Percentiles rank a stretch among this genome's conserved stretches.
These are phyloP conservation scores for Cairneyella variabilis DNA, from an alignment of 495 filamentous ascomycete species.

Conservation along the genomic window DNA sequence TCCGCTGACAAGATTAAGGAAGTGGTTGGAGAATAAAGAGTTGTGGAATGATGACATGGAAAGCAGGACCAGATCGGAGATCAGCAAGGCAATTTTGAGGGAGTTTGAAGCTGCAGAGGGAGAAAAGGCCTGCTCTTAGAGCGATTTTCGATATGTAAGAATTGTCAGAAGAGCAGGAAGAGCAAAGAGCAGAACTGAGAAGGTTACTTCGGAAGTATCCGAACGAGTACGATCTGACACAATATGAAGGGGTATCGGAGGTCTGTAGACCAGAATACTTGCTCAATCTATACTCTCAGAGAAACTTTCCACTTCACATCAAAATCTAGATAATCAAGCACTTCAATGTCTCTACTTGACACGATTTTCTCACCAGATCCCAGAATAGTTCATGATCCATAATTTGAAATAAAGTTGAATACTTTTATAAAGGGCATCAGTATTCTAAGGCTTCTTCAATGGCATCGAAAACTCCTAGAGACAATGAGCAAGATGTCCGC, in stretches of 20 bases:
- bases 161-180: slow-evolving; percentile 70
- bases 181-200: slow-evolving; percentile 72
- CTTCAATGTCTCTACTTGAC: no score
- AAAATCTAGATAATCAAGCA: no score
- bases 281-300: no score
- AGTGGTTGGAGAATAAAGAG: slow-evolving; percentile 78
- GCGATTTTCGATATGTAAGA: slow-evolving; percentile 83
- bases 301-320: no score
- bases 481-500: no score
- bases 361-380: no score
- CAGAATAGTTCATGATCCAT: no score
- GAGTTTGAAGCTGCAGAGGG: slow-evolving; percentile 82
- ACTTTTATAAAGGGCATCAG: no score
- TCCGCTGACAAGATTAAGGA: slow-evolving; percentile 80
- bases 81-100: slow-evolving; percentile 68
- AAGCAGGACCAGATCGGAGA: slow-evolving; percentile 59
- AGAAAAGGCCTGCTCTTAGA: slow-evolving; percentile 70
- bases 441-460: no score
- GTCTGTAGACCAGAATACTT: slow-evolving; percentile 30
- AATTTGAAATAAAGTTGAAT: no score
- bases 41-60: slow-evolving; percentile 79
- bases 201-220: slow-evolving; percentile 77
- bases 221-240: slow-evolving; percentile 78
- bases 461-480: no score
- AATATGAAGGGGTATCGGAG: slow-evolving; percentile 71